phyloP scores from a whole-genome alignment of 169 alveolate genomes.

The Eimeria sp. region DNA sequence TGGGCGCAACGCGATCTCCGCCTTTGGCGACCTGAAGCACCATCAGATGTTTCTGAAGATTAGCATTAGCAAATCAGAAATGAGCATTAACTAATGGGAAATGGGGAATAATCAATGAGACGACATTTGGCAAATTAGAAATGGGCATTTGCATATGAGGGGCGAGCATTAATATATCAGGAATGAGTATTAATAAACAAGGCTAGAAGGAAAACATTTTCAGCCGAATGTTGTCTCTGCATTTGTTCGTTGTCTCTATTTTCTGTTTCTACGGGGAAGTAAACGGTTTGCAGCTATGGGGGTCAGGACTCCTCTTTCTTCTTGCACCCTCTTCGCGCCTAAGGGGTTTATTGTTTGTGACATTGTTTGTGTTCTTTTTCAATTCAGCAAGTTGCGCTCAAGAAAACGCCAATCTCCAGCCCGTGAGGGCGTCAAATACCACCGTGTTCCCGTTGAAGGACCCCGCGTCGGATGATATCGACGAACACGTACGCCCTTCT shows the following conservation, averaged over 20 bases:
- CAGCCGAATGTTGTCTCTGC: neutral
- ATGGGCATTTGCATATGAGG: too few relatives aligned
- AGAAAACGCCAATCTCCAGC: constrained; percentile 1
- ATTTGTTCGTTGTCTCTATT: neutral
- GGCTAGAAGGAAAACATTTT: too few relatives aligned
- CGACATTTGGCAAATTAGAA: too few relatives aligned
- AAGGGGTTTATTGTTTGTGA: neutral
- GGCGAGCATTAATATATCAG: too few relatives aligned
- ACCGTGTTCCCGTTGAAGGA: constrained; percentile 24
- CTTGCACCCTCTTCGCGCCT: neutral
- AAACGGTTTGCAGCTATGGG: neutral
- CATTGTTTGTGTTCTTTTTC: neutral
- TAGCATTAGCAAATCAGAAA: too few relatives aligned
- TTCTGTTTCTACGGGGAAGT: neutral
- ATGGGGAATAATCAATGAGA: too few relatives aligned
- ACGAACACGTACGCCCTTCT: constrained; percentile 19
- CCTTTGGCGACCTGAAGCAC: too few relatives aligned
- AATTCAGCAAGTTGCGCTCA: constrained; percentile 12
- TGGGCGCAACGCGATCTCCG: neutral
- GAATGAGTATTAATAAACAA: too few relatives aligned
- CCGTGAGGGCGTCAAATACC: constrained; percentile 10
- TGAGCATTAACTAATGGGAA: too few relatives aligned
- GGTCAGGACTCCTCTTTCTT: neutral
- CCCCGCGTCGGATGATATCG: neutral
- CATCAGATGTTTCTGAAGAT: too few relatives aligned